Percentiles rank a stretch among this genome's conserved stretches.
These are phyloP conservation scores for Penicillium flavigenum DNA, from an alignment of 495 filamentous ascomycete species.

Conservation along the genomic window DNA sequence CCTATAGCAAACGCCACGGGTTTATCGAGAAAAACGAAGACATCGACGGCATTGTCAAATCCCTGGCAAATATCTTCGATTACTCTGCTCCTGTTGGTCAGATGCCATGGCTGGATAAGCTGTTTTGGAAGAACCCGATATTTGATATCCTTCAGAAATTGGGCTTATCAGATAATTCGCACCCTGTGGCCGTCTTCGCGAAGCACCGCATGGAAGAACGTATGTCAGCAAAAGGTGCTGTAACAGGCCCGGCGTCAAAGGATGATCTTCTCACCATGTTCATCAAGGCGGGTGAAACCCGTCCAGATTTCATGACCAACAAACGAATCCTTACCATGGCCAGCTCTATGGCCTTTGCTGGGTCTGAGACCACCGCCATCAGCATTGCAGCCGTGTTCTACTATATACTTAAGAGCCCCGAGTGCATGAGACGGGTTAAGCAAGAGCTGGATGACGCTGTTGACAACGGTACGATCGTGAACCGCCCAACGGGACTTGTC, in stretches of 20 bases:
- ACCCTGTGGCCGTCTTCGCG: slow-evolving; percentile 19
- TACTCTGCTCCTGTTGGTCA: slow-evolving; percentile 42
- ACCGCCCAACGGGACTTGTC: slow-evolving; percentile 54
- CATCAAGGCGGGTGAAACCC: slow-evolving; percentile 43
- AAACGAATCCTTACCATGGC: slow-evolving; percentile 63
- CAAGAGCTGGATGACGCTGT: slow-evolving; percentile 56
- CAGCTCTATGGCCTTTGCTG: slow-evolving; percentile 53
- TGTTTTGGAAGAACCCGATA: slow-evolving; percentile 15
- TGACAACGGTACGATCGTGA: slow-evolving; percentile 34
- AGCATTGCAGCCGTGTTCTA: slow-evolving; percentile 63
- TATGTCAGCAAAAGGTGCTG: slow-evolving; percentile 21
- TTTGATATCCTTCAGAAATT: slow-evolving; percentile 27
- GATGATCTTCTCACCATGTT: slow-evolving; percentile 50
- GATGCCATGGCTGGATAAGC: slow-evolving; percentile 6
- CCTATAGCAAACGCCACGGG: slow-evolving; percentile 62
- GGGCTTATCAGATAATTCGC: slow-evolving; percentile 34
- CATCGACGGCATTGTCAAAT: slow-evolving; percentile 51
- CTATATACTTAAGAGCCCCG: slow-evolving; percentile 56
- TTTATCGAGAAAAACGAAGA: slow-evolving; percentile 60
- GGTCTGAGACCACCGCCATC: slow-evolving; percentile 68
- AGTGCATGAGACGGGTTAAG: slow-evolving; percentile 41
- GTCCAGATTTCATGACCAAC: slow-evolving; percentile 65
- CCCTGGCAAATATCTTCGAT: slow-evolving; percentile 43
- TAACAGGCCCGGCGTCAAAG: slow-evolving; percentile 26
- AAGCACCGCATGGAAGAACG: slow-evolving; percentile 51